Percentiles rank a stretch among this genome's conserved stretches.
Evolutionary conservation across 306 rosid species (phyloP).

Genomic region (Castanea crenata): DNA sequence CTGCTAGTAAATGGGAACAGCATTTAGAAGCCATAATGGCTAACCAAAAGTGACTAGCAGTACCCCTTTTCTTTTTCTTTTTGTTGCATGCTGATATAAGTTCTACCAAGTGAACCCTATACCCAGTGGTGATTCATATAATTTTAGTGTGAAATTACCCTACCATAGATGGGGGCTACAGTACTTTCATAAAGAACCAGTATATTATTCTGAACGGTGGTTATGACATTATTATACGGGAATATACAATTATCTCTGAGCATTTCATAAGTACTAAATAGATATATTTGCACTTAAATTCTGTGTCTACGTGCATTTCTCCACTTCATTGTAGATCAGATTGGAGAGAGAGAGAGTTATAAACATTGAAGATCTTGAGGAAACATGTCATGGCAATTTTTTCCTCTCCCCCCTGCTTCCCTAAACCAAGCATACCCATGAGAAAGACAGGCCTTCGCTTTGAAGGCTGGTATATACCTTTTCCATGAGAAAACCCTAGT

Average conservation of each 20-base stretch:
- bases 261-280: neutral
- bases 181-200: neutral
- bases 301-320: too few species aligned
- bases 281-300: neutral
- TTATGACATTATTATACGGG: neutral
- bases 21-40: neutral
- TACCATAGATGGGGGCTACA: neutral
- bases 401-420: too few species aligned
- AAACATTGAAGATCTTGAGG: too few species aligned
- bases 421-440: too few species aligned
- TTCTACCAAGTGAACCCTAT: constrained; percentile 18
- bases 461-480: too few species aligned
- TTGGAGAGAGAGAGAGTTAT: too few species aligned
- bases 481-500: too few species aligned
- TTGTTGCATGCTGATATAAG: neutral
- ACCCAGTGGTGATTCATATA: neutral
- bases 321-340: too few species aligned
- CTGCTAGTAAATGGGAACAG: neutral
- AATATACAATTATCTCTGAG: neutral
- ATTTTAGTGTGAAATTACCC: neutral
- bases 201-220: neutral
- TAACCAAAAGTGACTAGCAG: neutral
- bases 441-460: too few species aligned
- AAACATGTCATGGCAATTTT: too few species aligned
- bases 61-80: neutral